These are phyloP conservation scores for barrel medic (Medicago truncatula) DNA, from an alignment of 306 rosid species.

Conservation along the genomic window DNA sequence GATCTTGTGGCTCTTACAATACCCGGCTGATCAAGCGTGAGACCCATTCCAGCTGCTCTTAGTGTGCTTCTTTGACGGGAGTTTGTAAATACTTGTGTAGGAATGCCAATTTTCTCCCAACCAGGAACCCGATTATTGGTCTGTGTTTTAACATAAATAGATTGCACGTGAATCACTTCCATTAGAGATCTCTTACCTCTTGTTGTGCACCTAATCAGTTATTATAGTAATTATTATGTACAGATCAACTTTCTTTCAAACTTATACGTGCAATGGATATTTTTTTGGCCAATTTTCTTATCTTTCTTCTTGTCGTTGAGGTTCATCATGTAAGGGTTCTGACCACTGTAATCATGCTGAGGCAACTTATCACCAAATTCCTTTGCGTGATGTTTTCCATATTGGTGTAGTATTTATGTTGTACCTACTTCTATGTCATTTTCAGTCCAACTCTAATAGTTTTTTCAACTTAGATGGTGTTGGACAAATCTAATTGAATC, in stretches of 20 bases:
- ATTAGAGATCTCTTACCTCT: constrained; percentile 40
- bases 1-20: constrained; percentile 88
- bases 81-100: constrained; percentile 77
- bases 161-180: constrained; percentile 28
- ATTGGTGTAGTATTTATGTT: background rate
- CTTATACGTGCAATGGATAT: constrained; percentile 13
- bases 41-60: constrained; percentile 56
- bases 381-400: background rate
- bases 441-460: background rate
- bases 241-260: constrained; percentile 36
- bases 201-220: constrained; percentile 23
- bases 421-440: constrained; percentile 1
- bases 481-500: constrained; percentile 2
- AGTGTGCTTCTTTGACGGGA: constrained; percentile 39
- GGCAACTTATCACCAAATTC: constrained; percentile 6
- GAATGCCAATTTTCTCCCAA: constrained; percentile 50
- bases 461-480: background rate
- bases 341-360: constrained; percentile 1
- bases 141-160: constrained; percentile 30
- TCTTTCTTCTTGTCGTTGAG: constrained; percentile 17
- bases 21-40: constrained; percentile 86
- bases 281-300: constrained; percentile 4
- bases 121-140: constrained; percentile 44
- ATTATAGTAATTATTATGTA: constrained; percentile 40
- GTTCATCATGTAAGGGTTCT: constrained; percentile 12